Evolutionary conservation across 306 rosid genomes (phyloP).

Genomic region (Albizia julibrissin): DNA sequence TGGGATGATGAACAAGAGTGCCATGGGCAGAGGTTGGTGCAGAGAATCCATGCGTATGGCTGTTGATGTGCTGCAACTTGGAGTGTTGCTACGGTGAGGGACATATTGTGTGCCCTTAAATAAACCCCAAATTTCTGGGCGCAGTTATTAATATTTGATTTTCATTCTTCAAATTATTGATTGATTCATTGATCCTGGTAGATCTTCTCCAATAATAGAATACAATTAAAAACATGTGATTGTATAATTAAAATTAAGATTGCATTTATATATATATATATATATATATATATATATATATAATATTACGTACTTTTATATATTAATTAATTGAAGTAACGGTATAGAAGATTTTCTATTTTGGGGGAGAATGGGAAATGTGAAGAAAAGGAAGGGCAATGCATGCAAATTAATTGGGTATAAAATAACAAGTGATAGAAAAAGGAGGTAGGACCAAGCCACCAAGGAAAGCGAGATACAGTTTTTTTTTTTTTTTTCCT

Average conservation of each 20-base stretch:
- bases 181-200: neutral
- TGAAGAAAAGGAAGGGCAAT: too few species aligned
- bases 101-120: conserved; percentile 28
- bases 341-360: too few species aligned
- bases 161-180: neutral
- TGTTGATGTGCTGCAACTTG: conserved; percentile 24
- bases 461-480: neutral
- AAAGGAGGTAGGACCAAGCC: neutral
- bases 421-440: neutral
- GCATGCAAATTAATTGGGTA: neutral
- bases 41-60: conserved; percentile 39
- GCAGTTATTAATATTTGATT: neutral
- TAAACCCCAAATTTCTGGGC: neutral
- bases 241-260: neutral
- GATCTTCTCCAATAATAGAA: neutral
- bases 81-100: conserved; percentile 25
- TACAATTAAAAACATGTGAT: neutral
- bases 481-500: too few species aligned
- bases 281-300: too few species aligned
- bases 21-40: conserved; percentile 26
- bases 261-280: too few species aligned
- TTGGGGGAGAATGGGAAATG: too few species aligned
- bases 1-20: conserved; percentile 31
- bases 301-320: too few species aligned
- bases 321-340: neutral